Evolutionary conservation across 2,329 filamentous ascomycete species (phyloP).

Genomic region (Calonectria honghensis): DNA sequence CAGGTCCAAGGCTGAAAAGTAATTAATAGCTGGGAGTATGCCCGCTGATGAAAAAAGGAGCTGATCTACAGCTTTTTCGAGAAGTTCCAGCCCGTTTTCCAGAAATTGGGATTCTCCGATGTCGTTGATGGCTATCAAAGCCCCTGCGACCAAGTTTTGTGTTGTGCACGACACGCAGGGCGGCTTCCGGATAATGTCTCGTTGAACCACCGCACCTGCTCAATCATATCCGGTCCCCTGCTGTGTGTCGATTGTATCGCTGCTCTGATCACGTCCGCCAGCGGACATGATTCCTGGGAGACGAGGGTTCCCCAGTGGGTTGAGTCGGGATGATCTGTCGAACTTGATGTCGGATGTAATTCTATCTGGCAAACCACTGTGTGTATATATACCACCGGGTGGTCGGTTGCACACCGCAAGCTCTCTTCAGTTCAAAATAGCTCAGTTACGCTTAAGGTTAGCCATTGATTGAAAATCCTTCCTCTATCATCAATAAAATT

Average conservation of each 20-base stretch:
- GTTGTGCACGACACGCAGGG: not conserved
- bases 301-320: constrained; percentile 19
- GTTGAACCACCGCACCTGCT: constrained; percentile 12
- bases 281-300: constrained; percentile 16
- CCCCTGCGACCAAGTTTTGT: not conserved
- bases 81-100: not conserved
- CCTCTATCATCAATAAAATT: too few relatives aligned
- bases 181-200: not conserved
- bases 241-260: not conserved
- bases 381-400: not conserved
- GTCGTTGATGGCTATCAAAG: constrained; percentile 9
- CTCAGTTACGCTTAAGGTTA: too few relatives aligned
- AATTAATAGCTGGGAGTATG: not conserved
- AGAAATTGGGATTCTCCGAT: not conserved
- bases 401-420: too few relatives aligned
- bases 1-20: not conserved
- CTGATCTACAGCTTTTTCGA: not conserved
- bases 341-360: not conserved
- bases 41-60: not conserved
- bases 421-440: too few relatives aligned
- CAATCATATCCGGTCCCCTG: not conserved
- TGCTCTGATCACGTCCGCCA: constrained; percentile 10
- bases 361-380: too few relatives aligned
- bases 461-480: too few relatives aligned
- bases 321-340: not conserved